These are phyloP conservation scores for Diaporthe nobilis DNA, from an alignment of 2,329 filamentous ascomycete genomes.

Conservation along the genomic window DNA sequence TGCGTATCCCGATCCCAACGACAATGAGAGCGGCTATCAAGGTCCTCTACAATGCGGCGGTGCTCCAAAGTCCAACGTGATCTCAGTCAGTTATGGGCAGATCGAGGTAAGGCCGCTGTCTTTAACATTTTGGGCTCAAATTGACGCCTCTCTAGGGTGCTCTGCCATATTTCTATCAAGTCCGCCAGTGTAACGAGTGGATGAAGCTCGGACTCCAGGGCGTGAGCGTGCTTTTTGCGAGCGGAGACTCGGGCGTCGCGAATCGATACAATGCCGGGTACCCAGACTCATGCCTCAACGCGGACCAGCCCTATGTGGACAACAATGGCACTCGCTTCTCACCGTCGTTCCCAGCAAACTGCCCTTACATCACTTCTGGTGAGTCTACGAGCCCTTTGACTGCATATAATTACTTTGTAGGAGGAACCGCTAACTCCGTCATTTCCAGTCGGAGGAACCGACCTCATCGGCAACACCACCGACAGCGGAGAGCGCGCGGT, in stretches of 20 bases:
- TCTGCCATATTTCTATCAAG: slow-evolving; percentile 67
- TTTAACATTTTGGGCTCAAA: fast-evolving
- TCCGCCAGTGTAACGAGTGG: slow-evolving; percentile 64
- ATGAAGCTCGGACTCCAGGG: slow-evolving; percentile 67
- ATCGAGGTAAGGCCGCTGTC: slow-evolving; percentile 54
- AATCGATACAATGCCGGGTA: slow-evolving; percentile 38
- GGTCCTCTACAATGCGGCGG: slow-evolving; percentile 55
- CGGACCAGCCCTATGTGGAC: slow-evolving; percentile 30
- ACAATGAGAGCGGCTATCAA: slow-evolving; percentile 60
- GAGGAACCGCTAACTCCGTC: slow-evolving; percentile 11
- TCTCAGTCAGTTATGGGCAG: slow-evolving; percentile 70
- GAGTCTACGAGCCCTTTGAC: slow-evolving; percentile 42
- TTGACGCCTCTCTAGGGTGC: slow-evolving; percentile 48
- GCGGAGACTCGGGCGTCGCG: slow-evolving; percentile 61
- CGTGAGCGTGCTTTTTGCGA: slow-evolving; percentile 62
- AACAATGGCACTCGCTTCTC: slow-evolving; percentile 39
- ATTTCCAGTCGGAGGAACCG: slow-evolving; percentile 31
- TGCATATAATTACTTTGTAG: not conserved
- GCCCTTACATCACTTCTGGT: slow-evolving; percentile 43
- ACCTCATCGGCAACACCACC: slow-evolving; percentile 36
- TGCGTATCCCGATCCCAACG: slow-evolving; percentile 60
- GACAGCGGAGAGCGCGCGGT: slow-evolving; percentile 45
- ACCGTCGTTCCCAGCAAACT: slow-evolving; percentile 36
- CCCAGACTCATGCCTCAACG: slow-evolving; percentile 36
- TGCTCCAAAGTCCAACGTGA: slow-evolving; percentile 67